A percentile compares a stretch with the other conserved stretches of the same genome.
Evolutionary conservation across 352 stramenopile species (phyloP).

Genomic region (Pythium vanterpoolii): DNA sequence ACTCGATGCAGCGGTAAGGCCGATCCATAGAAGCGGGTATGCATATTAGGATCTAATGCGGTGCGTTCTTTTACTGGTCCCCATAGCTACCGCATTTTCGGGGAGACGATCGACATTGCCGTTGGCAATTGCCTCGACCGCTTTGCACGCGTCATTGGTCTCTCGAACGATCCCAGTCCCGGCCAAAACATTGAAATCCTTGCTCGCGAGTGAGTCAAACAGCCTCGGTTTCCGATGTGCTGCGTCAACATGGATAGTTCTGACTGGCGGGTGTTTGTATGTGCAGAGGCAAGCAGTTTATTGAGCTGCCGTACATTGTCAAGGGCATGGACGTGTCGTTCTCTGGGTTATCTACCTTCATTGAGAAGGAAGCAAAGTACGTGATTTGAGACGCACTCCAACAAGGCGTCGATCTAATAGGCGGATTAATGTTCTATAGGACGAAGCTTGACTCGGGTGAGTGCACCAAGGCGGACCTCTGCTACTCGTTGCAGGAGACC

Average conservation of each 20-base stretch:
- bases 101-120: constrained; percentile 99
- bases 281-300: constrained; percentile 83
- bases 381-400: neutral
- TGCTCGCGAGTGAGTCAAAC: constrained; percentile 85
- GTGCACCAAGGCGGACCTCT: constrained; percentile 96
- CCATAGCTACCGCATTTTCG: constrained; percentile 97
- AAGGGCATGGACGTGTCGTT: constrained; percentile 99
- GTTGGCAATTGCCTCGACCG: constrained; percentile 99
- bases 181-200: constrained; percentile 99
- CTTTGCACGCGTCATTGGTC: constrained; percentile 93
- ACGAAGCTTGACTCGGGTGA: constrained; percentile 80
- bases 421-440: constrained; percentile 22
- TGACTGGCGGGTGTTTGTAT: constrained; percentile 1
- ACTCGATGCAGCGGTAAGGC: constrained; percentile 87
- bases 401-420: neutral
- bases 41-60: neutral
- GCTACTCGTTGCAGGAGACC: constrained; percentile 99
- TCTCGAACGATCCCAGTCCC: constrained; percentile 98
- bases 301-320: constrained; percentile 98
- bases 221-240: neutral
- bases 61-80: neutral
- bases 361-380: constrained; percentile 92
- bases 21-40: too few relatives aligned
- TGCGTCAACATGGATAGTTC: neutral
- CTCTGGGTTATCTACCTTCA: constrained; percentile 95